phyloP scores from a whole-genome alignment of 2,329 filamentous ascomycete species.

The Aspergillus pseudotamarii region DNA sequence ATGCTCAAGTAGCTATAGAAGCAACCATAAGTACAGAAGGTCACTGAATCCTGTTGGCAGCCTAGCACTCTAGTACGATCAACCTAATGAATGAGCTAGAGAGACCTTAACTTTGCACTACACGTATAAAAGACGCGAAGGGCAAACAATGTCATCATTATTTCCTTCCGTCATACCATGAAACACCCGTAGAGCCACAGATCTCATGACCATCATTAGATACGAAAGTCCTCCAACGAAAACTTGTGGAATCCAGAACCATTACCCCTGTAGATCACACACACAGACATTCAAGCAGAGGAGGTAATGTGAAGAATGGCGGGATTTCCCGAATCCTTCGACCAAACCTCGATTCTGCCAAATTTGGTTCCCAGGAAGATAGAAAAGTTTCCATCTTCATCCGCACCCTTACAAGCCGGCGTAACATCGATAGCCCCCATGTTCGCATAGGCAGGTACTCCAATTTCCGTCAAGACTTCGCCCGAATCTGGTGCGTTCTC shows the following conservation, averaged over 20 bases:
- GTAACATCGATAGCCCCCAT: slow-evolving; percentile 14
- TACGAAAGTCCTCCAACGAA: not conserved
- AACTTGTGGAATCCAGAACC: fast-evolving
- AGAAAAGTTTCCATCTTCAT: slow-evolving; percentile 13
- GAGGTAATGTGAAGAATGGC: slow-evolving; percentile 16
- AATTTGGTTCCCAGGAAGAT: slow-evolving; percentile 14
- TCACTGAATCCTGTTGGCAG: no score
- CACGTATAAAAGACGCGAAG: no score
- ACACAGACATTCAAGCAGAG: not conserved
- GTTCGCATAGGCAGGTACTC: slow-evolving; percentile 9
- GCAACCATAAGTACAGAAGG: no score
- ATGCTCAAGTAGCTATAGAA: no score
- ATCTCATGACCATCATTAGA: no score
- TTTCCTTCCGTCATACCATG: no score
- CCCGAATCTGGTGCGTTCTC: slow-evolving; percentile 11
- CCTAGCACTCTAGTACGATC: fast-evolving
- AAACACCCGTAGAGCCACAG: no score
- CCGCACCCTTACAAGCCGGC: slow-evolving; percentile 7
- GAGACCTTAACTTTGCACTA: no score
- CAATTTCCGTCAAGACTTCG: not conserved
- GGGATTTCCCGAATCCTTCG: slow-evolving; percentile 15
- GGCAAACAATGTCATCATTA: no score
- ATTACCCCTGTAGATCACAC: not conserved
- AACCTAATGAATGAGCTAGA: no score
- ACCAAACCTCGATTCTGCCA: slow-evolving; percentile 18